These are phyloP conservation scores for Chlorella sp. DNA, from an alignment of 139 green algal species.

Conservation along the genomic window DNA sequence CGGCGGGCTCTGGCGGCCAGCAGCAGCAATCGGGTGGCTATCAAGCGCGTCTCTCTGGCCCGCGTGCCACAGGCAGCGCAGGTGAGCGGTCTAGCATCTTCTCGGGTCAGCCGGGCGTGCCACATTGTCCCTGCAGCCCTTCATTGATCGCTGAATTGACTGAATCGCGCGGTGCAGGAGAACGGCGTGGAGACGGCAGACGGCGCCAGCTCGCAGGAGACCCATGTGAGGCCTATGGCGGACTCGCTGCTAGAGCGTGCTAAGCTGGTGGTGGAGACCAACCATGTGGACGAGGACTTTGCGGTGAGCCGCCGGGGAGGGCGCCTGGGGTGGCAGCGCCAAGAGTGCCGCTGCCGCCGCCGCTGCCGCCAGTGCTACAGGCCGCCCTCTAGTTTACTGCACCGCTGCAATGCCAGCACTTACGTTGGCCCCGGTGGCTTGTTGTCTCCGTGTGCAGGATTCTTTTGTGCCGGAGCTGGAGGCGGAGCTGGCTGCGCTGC, in stretches of 20 bases:
- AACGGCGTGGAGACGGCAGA: conserved; percentile 20
- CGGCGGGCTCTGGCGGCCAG: background rate
- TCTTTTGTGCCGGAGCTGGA: conserved; percentile 49
- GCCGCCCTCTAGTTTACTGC: too few relatives aligned
- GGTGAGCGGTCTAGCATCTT: conserved; percentile 19
- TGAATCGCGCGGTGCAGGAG: background rate
- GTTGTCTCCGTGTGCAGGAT: background rate
- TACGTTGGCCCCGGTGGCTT: background rate
- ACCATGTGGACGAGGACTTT: conserved; percentile 39
- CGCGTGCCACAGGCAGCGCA: background rate
- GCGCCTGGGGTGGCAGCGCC: background rate
- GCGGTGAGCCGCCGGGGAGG: background rate
- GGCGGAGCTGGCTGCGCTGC: conserved; percentile 41
- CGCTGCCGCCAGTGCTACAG: background rate
- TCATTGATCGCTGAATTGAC: background rate
- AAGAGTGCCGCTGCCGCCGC: background rate
- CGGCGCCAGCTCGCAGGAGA: conserved; percentile 5
- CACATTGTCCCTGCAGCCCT: too few relatives aligned
- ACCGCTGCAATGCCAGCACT: background rate
- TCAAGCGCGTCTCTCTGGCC: background rate
- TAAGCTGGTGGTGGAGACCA: conserved; percentile 34
- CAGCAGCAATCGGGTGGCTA: background rate
- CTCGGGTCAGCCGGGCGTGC: background rate
- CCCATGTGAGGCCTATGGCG: conserved; percentile 38
- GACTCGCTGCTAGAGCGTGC: conserved; percentile 47